Base-by-base conservation (phyloP, 805 yeast genomes). In the Sugiyamaella marilandica region DNA sequence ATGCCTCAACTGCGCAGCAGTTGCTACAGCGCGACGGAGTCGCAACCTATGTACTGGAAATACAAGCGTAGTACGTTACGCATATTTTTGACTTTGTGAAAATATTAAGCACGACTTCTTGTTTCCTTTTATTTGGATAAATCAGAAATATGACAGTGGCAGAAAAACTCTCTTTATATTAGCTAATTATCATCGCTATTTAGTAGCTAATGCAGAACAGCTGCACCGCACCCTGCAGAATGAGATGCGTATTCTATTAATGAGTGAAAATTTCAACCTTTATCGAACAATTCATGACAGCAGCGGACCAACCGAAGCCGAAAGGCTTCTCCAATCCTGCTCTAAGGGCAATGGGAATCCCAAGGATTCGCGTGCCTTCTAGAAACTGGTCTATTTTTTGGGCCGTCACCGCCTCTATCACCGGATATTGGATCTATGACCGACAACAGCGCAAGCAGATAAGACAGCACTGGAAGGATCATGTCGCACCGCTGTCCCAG, bases 331-430 rank as follows among this genome's bases (percentile, higher is more conserved):
- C 55, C 31, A 61, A 62, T 41, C 65, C 65, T 24, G 64, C 64
- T 3, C 56, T 61, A 39, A 51, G 52, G 44, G 65, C 88, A 63
- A 80, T 92, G 87, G 98, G 98, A 0, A 78, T 92, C 46, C 87
- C 89, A 3, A 70, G 84, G 11, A 61, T 90, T 19, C 78, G 84
- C 36, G 71, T 94, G 11, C 99, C 99, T 0, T 84, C 95, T 0
- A 76, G 97, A 57, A 94, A 92, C 71, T 92, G 98, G 99, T 69
- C 80, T 74, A 87, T 90, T 35, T 94, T 94, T 69, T 85, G 96
- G 87, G 65, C 83, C 0, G 80, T 87, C 7, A 66, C 86, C 1
- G 81, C 83, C 1, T 70, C 77, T 1, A 70, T 85, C 35, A 75
- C 86, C 1, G 92, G 95, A n/a, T 88, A 92, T 10, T 76, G 83